A percentile compares a stretch with the other conserved stretches of the same genome.
Conservation (phyloP, 2,329 filamentous ascomycete genomes). For the Nigrospora oryzae region DNA sequence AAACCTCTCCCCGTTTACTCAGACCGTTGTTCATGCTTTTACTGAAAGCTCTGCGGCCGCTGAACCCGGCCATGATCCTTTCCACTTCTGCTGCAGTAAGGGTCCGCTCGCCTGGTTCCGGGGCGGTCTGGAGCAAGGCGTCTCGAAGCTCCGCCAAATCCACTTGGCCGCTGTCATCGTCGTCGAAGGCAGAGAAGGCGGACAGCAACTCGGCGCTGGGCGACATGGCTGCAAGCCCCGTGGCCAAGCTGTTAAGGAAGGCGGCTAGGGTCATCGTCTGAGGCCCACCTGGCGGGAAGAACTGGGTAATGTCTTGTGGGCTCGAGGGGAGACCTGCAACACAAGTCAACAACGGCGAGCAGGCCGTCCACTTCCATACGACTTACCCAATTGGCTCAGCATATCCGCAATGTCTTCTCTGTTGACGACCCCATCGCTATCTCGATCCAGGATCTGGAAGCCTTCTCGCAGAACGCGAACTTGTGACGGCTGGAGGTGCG, state of each 20-base stretch:
- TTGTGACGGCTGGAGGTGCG: conserved; percentile 71
- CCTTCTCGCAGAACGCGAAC: conserved; percentile 83
- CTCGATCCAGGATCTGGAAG: conserved; percentile 86
- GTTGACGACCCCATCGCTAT: conserved; percentile 77
- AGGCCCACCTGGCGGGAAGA: conserved; percentile 68
- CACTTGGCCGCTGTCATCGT: conserved; percentile 89
- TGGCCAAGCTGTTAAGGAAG: conserved; percentile 77
- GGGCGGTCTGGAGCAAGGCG: conserved; percentile 72
- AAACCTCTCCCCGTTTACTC: conserved; percentile 73
- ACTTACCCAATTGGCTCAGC: conserved; percentile 69
- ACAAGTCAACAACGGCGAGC: not conserved
- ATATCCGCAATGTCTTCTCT: conserved; percentile 81
- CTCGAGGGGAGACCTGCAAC: conserved; percentile 62
- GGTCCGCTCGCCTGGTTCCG: conserved; percentile 59
- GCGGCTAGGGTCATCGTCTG: conserved; percentile 74
- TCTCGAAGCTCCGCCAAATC: conserved; percentile 76
- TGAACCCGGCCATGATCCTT: conserved; percentile 79
- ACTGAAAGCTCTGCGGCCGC: conserved; percentile 38
- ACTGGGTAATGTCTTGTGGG: conserved; percentile 62
- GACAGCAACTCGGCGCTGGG: conserved; percentile 73
- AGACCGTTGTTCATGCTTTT: conserved; percentile 38
- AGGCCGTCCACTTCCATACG: not conserved
- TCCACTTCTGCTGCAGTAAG: conserved; percentile 72
- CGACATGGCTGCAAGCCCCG: conserved; percentile 65
- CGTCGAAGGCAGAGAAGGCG: conserved; percentile 91